A percentile compares a stretch with the other conserved stretches of the same genome.
These are phyloP conservation scores for Helianthus annuus DNA, from an alignment of 129 eudicot species.

Conservation along the genomic window DNA sequence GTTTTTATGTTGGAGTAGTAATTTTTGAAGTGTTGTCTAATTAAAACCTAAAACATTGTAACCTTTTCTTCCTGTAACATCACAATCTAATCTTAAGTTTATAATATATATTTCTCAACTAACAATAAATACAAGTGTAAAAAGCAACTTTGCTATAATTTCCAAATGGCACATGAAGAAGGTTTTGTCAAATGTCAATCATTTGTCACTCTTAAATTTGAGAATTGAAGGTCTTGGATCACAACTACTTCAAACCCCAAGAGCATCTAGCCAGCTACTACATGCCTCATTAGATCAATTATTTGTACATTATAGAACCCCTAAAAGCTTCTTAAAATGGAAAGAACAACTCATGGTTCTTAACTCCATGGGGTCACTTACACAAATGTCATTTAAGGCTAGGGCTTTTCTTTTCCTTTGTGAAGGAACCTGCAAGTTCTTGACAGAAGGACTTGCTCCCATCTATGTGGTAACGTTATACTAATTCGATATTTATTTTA, in stretches of 20 bases:
- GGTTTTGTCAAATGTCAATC: neutral
- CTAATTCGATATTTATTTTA: conserved; percentile 14
- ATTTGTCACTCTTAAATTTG: conserved; percentile 6
- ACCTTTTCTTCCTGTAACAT: neutral
- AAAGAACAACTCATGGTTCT: conserved; percentile 29
- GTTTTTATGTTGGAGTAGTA: no score
- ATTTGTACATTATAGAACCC: conserved; percentile 41
- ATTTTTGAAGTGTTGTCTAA: no score
- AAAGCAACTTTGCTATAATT: neutral
- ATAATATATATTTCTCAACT: neutral
- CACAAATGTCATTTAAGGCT: conserved; percentile 21
- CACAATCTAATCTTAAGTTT: neutral
- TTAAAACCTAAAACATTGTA: neutral
- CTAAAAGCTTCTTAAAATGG: conserved; percentile 31
- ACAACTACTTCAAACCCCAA: conserved; percentile 11
- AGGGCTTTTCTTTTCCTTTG: conserved; percentile 28
- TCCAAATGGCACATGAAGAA: conserved; percentile 6
- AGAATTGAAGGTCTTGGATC: conserved; percentile 4
- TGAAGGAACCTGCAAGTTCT: conserved; percentile 28
- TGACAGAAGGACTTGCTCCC: conserved; percentile 13
- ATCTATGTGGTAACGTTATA: conserved; percentile 30
- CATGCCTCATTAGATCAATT: conserved; percentile 28
- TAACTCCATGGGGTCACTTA: conserved; percentile 36
- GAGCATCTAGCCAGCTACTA: conserved; percentile 14
- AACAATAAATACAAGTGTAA: neutral